Evolutionary conservation across 2,329 filamentous ascomycete genomes (phyloP), one percentile per base, ranked within the genome.

Genomic region (Tolypocladium pustulatum): DNA sequence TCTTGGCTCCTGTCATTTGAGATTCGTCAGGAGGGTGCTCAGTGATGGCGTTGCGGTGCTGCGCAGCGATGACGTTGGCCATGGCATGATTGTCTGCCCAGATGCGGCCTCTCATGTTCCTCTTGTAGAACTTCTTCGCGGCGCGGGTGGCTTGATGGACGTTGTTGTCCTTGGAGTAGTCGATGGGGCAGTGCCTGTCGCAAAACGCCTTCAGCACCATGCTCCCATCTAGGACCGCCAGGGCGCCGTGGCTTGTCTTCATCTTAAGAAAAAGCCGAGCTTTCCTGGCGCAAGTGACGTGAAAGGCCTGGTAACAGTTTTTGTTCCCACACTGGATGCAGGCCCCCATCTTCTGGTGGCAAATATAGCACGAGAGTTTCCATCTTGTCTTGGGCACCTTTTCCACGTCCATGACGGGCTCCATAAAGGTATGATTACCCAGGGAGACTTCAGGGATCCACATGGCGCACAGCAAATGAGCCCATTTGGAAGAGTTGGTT

Each of bases 261-360:
- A 99, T 99, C 74, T 93, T 93, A 63, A 99, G 78, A 69, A 90
- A 97, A 0, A 99, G 80, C 62, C 87, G 87, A 54, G 92, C 91
- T 66, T 90, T 85, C 58, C 94, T 85, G 30, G 94, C 94, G 71
- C 94, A 99, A 6, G 94, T 97, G 58, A 97, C 91, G 73, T 99
- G 94, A 71, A 99, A 99, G 10, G 94, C 94, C 68, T 93, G 88
- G 69, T 96, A 99, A 73, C 94, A 99, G 61, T 88, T 90, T 74
- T 97, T 97, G 76, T 97, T 97, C 61, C 92, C 91, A 73, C 94
- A 99, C 72, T 99, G 94, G 61, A 99, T 97, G 72, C 93, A 97
- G 46, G 94, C 93, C 27, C 94, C 94, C 94, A 99, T 99, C 66
- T 87, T 89, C 74, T 99, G 94, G 64, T 91, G 88, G 75, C 94